Conservation (phyloP, 805 yeast species). For the Saccharomycopsis fibuligera region DNA sequence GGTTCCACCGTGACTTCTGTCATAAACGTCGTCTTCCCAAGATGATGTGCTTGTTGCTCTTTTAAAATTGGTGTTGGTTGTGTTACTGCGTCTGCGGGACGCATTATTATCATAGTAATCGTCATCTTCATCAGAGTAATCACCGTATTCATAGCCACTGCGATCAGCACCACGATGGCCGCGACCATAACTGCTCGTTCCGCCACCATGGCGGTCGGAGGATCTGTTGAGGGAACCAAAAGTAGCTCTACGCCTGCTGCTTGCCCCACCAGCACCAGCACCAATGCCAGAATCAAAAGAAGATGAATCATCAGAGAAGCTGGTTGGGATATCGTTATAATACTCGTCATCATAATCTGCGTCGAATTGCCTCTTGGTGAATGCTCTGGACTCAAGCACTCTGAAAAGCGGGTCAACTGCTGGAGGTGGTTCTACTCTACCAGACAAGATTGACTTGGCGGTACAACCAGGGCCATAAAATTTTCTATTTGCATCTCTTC, state of each 20-base stretch:
- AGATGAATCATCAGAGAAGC: slow-evolving; percentile 53
- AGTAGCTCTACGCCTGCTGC: slow-evolving; percentile 27
- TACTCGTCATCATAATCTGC: slow-evolving; percentile 57
- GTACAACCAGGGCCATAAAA: slow-evolving; percentile 87
- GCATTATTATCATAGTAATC: slow-evolving; percentile 26
- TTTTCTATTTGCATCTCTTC: slow-evolving; percentile 94
- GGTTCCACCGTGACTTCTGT: slow-evolving; percentile 35
- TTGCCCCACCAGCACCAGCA: slow-evolving; percentile 27
- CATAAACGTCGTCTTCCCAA: slow-evolving; percentile 90
- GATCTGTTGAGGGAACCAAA: too few species aligned
- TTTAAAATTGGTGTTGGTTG: slow-evolving; percentile 7
- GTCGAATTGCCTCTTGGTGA: slow-evolving; percentile 48
- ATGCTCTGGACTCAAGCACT: slow-evolving; percentile 79
- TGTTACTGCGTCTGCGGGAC: slow-evolving; percentile 16
- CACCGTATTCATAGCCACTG: slow-evolving; percentile 26
- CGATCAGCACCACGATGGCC: slow-evolving; percentile 26
- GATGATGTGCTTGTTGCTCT: slow-evolving; percentile 33
- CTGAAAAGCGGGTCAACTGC: slow-evolving; percentile 83
- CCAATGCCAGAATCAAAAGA: slow-evolving; percentile 37
- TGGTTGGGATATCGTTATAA: slow-evolving; percentile 71
- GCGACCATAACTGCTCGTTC: slow-evolving; percentile 25
- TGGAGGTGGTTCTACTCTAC: slow-evolving; percentile 89
- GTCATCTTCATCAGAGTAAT: slow-evolving; percentile 25
- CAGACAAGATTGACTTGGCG: slow-evolving; percentile 77
- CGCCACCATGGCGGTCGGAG: slow-evolving; percentile 39